phyloP scores from a whole-genome alignment of 2,329 filamentous ascomycete species.

The Septoria petroselini region DNA sequence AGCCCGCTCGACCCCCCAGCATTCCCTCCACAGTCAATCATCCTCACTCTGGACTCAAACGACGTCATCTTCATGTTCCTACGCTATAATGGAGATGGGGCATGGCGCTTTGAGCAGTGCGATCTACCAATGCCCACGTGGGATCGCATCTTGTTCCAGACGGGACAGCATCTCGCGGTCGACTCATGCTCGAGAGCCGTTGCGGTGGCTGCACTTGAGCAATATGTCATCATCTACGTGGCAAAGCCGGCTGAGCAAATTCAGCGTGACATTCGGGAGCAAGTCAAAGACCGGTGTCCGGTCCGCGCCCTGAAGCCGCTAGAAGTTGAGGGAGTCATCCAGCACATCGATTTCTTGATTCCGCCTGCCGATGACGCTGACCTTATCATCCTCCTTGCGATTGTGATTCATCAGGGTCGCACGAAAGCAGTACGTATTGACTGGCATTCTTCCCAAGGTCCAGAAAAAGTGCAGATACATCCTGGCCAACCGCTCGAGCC shows the following conservation, averaged over 20 bases:
- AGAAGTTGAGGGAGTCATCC: constrained; percentile 66
- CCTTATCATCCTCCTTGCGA: constrained; percentile 72
- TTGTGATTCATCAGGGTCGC: constrained; percentile 46
- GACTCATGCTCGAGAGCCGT: constrained; percentile 67
- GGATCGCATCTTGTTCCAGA: constrained; percentile 49
- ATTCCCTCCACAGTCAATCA: constrained; percentile 74
- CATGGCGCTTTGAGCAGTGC: constrained; percentile 60
- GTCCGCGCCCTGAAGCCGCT: constrained; percentile 54
- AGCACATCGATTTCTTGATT: constrained; percentile 82
- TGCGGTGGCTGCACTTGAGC: constrained; percentile 68
- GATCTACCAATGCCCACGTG: constrained; percentile 59
- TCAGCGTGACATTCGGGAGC: constrained; percentile 51
- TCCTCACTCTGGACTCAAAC: constrained; percentile 70
- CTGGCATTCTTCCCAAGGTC: constrained; percentile 31
- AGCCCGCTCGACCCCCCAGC: constrained; percentile 2
- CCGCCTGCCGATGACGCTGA: constrained; percentile 64
- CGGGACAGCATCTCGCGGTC: constrained; percentile 67
- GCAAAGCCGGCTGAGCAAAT: constrained; percentile 56
- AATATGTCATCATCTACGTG: constrained; percentile 68
- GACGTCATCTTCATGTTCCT: constrained; percentile 76
- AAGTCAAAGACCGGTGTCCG: constrained; percentile 52
- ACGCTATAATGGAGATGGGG: constrained; percentile 43
- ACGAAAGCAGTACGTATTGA: constrained; percentile 42
- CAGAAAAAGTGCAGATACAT: constrained; percentile 27
- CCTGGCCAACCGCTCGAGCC: constrained; percentile 28